Base-by-base conservation (phyloP, 352 stramenopile species). In the Blastocystis sp. region DNA sequence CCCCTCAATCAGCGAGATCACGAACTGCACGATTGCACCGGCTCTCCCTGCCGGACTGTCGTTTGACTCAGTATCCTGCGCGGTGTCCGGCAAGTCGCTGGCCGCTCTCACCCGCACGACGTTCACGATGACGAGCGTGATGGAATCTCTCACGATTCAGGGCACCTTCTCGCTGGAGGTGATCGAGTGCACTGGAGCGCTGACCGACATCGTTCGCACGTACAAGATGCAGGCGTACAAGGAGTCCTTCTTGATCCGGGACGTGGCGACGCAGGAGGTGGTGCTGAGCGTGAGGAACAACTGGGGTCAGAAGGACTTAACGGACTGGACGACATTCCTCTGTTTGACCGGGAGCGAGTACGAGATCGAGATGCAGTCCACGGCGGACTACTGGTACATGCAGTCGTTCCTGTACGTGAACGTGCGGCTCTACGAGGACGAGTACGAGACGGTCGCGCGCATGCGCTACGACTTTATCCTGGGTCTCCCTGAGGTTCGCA, bases 131-230 rank as follows among this genome's bases (percentile, higher is more conserved):
- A 4, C 31, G 9, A 50, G 26, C 1, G 19, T 21, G 26, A 45
- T 74, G 63, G 45, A 41, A 24, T n/a, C 26, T 39, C n/a, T 21
- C 24, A 85, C 12, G 26, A 45, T 67, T 51, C 24, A 21, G 10
- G 74, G 74, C 37, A 45, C 29, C 16, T 74, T 74, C 35, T 45
- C 63, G 19, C 35, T 74, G 24, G 26, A 74, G 29, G 35, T 74
- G 19, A 50, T 74, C 9, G 24, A 9, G 26, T 74, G 63, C 63
- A 12, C 13, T 24, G 63, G 63, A 35, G 45, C 31, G 29, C 31
- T 74, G 63, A 12, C 45, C 24, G 21, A 35, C 1, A 16, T 74
- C 24, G 26, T 74, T 35, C 63, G 63, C 29, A 74, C 63, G 3
- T 74, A 74, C 29, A 74, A 74, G 63, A 1, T 19, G 2, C 19